phyloP scores from a whole-genome alignment of 495 filamentous ascomycete species.

The Penicillium desertorum region DNA sequence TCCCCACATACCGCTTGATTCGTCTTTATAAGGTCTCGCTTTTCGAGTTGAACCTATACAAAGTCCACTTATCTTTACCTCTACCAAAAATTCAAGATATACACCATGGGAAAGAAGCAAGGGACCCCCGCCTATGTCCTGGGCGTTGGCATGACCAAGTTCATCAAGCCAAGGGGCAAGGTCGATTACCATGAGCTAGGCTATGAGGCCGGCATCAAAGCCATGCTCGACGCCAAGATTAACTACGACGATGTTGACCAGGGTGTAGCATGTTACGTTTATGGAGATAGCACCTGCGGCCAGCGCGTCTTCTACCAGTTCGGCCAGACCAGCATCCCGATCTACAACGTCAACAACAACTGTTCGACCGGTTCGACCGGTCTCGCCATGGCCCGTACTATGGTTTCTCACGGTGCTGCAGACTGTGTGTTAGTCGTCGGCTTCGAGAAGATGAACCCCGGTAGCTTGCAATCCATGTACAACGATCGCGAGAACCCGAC shows the following conservation, averaged over 20 bases:
- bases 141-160: slow-evolving; percentile 98
- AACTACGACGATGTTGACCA: slow-evolving; percentile 96
- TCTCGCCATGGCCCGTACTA: slow-evolving; percentile 74
- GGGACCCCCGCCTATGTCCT: slow-evolving; percentile 74
- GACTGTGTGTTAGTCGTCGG: slow-evolving; percentile 89
- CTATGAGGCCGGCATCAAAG: slow-evolving; percentile 93
- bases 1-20: slow-evolving; percentile 8
- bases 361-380: slow-evolving; percentile 93
- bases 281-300: slow-evolving; percentile 91
- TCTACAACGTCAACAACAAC: slow-evolving; percentile 98
- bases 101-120: slow-evolving; percentile 52
- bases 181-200: slow-evolving; percentile 69
- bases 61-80: background rate
- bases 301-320: slow-evolving; percentile 99
- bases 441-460: slow-evolving; percentile 97
- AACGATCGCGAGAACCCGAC: slow-evolving; percentile 78
- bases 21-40: slow-evolving; percentile 5
- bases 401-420: slow-evolving; percentile 76
- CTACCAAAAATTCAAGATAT: background rate
- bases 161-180: slow-evolving; percentile 95
- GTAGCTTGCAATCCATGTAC: slow-evolving; percentile 76
- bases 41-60: background rate
- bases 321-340: slow-evolving; percentile 92
- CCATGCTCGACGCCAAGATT: slow-evolving; percentile 91
- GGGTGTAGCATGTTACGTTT: slow-evolving; percentile 96